phyloP scores from a whole-genome alignment of 805 yeast genomes.

The Metschnikowia chrysomelidarum region DNA sequence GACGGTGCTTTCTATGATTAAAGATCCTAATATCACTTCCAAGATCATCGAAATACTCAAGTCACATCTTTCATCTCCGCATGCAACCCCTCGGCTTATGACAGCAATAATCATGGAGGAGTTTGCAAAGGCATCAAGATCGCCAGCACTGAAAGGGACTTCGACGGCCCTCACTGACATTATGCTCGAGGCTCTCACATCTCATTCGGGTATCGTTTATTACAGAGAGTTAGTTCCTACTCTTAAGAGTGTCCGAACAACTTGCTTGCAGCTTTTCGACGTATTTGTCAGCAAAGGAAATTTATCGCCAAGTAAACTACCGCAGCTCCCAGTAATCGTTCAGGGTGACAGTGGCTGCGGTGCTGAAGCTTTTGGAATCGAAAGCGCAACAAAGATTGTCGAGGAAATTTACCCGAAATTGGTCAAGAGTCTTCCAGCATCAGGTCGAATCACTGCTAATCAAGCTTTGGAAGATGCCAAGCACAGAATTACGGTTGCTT shows the following conservation, averaged over 20 bases:
- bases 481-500: constrained; percentile 61
- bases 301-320: constrained; percentile 65
- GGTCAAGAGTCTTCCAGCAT: constrained; percentile 59
- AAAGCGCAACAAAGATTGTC: constrained; percentile 68
- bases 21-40: constrained; percentile 35
- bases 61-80: constrained; percentile 53
- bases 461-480: constrained; percentile 78
- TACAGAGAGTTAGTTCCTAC: constrained; percentile 87
- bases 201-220: constrained; percentile 47
- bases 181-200: constrained; percentile 38
- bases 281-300: constrained; percentile 77
- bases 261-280: constrained; percentile 77
- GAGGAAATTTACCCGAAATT: constrained; percentile 65
- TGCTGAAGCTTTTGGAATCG: constrained; percentile 84
- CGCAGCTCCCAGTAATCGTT: constrained; percentile 83
- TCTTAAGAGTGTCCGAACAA: constrained; percentile 78
- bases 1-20: constrained; percentile 50
- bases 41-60: constrained; percentile 38
- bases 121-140: constrained; percentile 43
- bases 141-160: constrained; percentile 16
- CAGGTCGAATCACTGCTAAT: constrained; percentile 66
- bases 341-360: constrained; percentile 96
- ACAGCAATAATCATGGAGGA: constrained; percentile 71
- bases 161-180: constrained; percentile 24
- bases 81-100: constrained; percentile 78